Base-by-base conservation (phyloP, 495 filamentous ascomycete genomes). In the Aspergillus wentii region DNA sequence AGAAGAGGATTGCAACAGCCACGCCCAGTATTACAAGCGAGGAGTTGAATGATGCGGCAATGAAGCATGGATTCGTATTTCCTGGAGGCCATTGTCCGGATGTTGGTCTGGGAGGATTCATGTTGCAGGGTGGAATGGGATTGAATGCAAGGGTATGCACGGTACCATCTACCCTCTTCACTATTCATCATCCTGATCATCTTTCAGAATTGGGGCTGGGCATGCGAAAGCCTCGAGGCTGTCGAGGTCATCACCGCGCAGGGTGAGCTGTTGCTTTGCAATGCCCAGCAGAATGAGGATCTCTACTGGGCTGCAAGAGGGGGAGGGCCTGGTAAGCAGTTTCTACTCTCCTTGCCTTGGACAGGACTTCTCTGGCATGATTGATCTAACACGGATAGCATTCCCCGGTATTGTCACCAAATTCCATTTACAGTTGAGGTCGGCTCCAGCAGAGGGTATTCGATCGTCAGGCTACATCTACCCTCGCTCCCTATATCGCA, bases 91-190 rank as follows among this genome's bases (percentile, higher is more conserved):
- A 73, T 46, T 73, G 68, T 49, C 69, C 69, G 10, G 69, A 73
- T 47, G 69, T 71, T 13, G 69, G 65, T 10, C 23, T 73, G 16
- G 69, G 69, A 6, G 69, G 68, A 1, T 73, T 71, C 41, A 44
- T 71, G 15, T 34, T 71, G 10, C 66, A 70, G 38, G 68, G 68
- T 10, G 69, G 68, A 1, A 71, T 71, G 68, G 67, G 67, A n/a
- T 71, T 65, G 65, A 66, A 65, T 31, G 68, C 61, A 38, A 62
- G 57, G 28, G 49, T 59, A 36, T 10, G 33, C 22, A n/a, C 22
- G 5, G 5, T 25, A 6, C 22, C 11, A 36, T 5, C 11, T 35
- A 6, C 11, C 11, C 11, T 25, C 11, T 25, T 25, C 22, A 6
- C 22, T 25, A 11, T 11, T 25, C 6, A 6, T 25, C 11, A 11